Evolutionary conservation across 139 green algal species (phyloP).

Genomic region (Spirogloea muscicola): DNA sequence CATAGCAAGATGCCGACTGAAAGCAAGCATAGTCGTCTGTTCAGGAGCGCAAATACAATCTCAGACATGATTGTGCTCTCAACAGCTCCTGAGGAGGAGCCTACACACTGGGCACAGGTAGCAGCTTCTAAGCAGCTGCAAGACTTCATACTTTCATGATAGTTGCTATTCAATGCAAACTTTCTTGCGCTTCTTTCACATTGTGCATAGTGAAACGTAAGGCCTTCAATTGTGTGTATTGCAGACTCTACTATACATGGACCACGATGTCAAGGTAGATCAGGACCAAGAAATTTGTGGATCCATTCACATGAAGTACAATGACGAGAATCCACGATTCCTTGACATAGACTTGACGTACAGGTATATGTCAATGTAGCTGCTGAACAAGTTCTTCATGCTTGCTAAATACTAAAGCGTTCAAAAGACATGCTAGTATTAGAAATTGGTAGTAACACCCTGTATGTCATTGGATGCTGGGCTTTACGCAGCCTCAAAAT

Average conservation of each 20-base stretch:
- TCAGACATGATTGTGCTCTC: constrained; percentile 39
- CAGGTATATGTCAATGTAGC: too few species aligned
- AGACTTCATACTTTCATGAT: background rate
- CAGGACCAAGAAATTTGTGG: constrained; percentile 32
- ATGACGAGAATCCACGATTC: constrained; percentile 17
- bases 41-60: too few species aligned
- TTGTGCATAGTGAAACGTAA: background rate
- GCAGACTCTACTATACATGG: constrained; percentile 42
- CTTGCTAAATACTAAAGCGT: too few species aligned
- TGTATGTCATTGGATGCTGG: too few species aligned
- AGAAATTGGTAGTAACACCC: too few species aligned
- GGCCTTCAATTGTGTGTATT: background rate
- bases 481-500: too few species aligned
- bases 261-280: constrained; percentile 11
- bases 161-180: background rate
- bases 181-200: background rate
- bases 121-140: background rate
- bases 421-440: too few species aligned
- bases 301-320: background rate
- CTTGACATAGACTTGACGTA: constrained; percentile 23
- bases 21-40: too few species aligned
- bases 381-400: too few species aligned
- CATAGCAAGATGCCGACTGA: too few species aligned
- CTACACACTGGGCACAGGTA: constrained; percentile 41
- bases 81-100: constrained; percentile 26